Percentiles rank a stretch among this genome's conserved stretches.
Conservation (phyloP, 805 yeast species). For the Sugiyamaella valdiviana region DNA sequence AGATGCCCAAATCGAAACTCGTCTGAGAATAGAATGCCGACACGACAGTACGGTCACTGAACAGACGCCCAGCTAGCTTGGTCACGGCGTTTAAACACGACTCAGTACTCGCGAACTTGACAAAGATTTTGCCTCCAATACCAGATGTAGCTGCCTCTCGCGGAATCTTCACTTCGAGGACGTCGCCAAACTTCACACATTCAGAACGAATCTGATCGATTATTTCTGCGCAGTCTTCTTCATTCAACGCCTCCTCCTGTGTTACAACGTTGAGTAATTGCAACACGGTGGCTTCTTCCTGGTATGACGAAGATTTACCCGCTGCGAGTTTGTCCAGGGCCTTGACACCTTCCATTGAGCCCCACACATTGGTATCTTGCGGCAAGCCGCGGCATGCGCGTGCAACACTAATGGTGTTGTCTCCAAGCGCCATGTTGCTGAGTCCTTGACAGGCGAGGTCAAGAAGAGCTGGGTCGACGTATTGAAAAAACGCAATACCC, state of each 20-base stretch:
- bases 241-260: slow-evolving; percentile 55
- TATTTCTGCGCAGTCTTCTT: slow-evolving; percentile 43
- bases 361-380: slow-evolving; percentile 23
- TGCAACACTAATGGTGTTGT: slow-evolving; percentile 33
- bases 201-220: slow-evolving; percentile 47
- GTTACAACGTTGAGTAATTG: slow-evolving; percentile 62
- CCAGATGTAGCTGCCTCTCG: slow-evolving; percentile 37
- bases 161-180: slow-evolving; percentile 54
- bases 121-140: slow-evolving; percentile 58
- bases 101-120: slow-evolving; percentile 51
- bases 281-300: slow-evolving; percentile 37
- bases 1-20: slow-evolving; percentile 37
- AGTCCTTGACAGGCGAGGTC: slow-evolving; percentile 32
- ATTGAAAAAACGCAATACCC: slow-evolving; percentile 56
- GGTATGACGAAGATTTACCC: slow-evolving; percentile 10
- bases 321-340: slow-evolving; percentile 8
- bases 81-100: slow-evolving; percentile 50
- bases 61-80: slow-evolving; percentile 57
- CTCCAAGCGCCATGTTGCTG: slow-evolving; percentile 34
- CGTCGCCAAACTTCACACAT: slow-evolving; percentile 46
- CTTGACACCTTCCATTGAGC: slow-evolving; percentile 26
- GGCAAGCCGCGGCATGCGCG: slow-evolving; percentile 33
- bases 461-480: slow-evolving; percentile 23
- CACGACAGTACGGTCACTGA: slow-evolving; percentile 62
- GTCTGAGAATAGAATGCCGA: slow-evolving; percentile 54